phyloP scores from a whole-genome alignment of 2,329 filamentous ascomycete species.

The Aciculosporium take region DNA sequence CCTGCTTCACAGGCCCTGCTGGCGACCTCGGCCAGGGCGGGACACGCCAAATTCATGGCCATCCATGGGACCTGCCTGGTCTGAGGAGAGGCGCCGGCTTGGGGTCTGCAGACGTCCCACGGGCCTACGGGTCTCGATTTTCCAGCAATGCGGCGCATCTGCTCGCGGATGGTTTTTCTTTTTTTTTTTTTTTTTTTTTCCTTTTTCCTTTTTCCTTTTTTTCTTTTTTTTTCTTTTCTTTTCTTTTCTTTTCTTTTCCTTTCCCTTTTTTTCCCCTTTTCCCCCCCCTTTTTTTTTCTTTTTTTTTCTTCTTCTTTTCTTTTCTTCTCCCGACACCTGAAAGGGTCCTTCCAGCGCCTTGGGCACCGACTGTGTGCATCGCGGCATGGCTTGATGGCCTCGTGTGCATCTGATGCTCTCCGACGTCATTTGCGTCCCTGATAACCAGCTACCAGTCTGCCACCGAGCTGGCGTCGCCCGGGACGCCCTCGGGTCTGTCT shows the following conservation, averaged over 20 bases:
- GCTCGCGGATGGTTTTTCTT: background rate
- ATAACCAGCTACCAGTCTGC: background rate
- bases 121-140: too few relatives aligned
- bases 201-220: background rate
- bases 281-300: background rate
- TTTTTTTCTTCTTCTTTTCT: too few relatives aligned
- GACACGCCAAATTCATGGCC: too few relatives aligned
- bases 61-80: too few relatives aligned
- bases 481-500: too few relatives aligned
- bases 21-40: too few relatives aligned
- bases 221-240: background rate
- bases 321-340: too few relatives aligned
- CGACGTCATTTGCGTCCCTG: background rate
- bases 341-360: slow-evolving; percentile 12
- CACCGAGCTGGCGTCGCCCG: too few relatives aligned
- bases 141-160: too few relatives aligned
- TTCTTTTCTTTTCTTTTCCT: background rate
- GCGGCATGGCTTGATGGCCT: too few relatives aligned
- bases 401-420: background rate
- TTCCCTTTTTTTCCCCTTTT: background rate
- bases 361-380: slow-evolving; percentile 9
- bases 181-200: background rate
- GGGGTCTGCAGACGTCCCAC: too few relatives aligned
- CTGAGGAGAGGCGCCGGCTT: too few relatives aligned
- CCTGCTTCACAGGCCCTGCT: background rate